Evolutionary conservation across 345 rosid species (phyloP), one percentile per base, ranked within the genome.

Genomic region (Rubroshorea leprosula): DNA sequence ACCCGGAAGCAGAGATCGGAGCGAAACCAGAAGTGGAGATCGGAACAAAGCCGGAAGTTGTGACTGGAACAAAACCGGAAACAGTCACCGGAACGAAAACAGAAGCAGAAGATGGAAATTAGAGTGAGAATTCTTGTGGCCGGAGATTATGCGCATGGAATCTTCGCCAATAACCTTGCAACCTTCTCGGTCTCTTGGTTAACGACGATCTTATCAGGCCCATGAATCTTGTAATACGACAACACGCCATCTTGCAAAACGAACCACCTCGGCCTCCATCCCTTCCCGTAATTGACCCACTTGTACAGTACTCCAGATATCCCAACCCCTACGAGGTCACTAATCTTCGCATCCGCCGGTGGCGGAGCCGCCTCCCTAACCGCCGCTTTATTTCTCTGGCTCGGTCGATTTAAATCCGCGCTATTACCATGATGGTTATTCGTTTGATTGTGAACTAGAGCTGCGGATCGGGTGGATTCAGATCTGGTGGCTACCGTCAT

Each of bases 271-370:
- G 96, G 87, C 68, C 97, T 64, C 99, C 99, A 93, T 6, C 99
- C 99, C 71, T 71, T 85, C 35, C 99, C 96, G 68, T 93, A 93
- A 74, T 90, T 93, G 73, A 90, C 99, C 99, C 99, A 93, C 76
- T 93, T 93, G 29, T 83, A 53, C 45, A 93, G 76, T 14, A 87
- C 72, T 49, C 99, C 99, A 0, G 92, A 81, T 27, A 87, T 84
- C 50, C 99, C 97, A 60, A 79, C 85, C 65, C 97, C 96, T 1
- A 93, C 86, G 54, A 93, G 76, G 69, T 83, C 94, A 61, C 85
- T 87, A 16, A 89, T 78, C 84, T 80, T 89, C 61, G 89, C 68
- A 60, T 83, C 89, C 56, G 78, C 81, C 18, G 80, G 83, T 18
- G 71, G 76, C 31, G 74, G 61, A 47, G 64, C 55, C 62, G 54